Percentiles rank a stretch among this genome's conserved stretches.
Conservation (phyloP, 1,284 basidiomycete species). For the Austroboletus novae-zelandiae region DNA sequence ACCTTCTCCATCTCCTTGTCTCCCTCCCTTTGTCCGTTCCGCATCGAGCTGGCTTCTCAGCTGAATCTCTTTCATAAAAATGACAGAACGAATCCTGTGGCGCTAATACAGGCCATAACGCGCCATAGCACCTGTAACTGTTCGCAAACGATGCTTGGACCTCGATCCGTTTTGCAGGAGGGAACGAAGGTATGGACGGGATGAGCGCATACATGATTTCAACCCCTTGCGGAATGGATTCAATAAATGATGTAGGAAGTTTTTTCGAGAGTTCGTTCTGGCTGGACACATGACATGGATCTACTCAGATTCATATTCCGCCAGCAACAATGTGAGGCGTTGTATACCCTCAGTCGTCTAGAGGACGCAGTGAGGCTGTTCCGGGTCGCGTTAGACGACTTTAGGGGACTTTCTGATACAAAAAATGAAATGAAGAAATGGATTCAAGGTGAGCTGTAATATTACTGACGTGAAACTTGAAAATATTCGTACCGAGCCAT, state of each 20-base stretch:
- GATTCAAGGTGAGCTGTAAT: background rate
- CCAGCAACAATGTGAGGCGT: background rate
- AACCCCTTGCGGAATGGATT: slow-evolving; percentile 5
- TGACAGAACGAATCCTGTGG: background rate
- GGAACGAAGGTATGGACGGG: background rate
- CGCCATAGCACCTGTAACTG: slow-evolving; percentile 3
- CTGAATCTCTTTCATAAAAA: slow-evolving; percentile 3
- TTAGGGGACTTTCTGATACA: background rate
- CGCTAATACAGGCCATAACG: background rate
- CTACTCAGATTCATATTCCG: background rate
- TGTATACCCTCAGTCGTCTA: too few relatives aligned
- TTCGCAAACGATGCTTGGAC: slow-evolving; percentile 1
- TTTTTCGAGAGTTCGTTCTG: slow-evolving; percentile 21
- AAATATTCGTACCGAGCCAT: too few relatives aligned
- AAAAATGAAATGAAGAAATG: background rate
- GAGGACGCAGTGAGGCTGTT: background rate
- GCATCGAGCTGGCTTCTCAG: background rate
- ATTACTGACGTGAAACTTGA: background rate
- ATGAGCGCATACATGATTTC: slow-evolving; percentile 8
- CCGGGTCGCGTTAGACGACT: background rate
- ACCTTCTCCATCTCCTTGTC: too few relatives aligned
- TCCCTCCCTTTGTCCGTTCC: background rate
- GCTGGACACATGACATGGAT: background rate
- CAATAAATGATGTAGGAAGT: slow-evolving; percentile 22
- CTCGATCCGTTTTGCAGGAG: background rate